Conservation (phyloP, 1,284 basidiomycete genomes). For the Leccinum solheimii region DNA sequence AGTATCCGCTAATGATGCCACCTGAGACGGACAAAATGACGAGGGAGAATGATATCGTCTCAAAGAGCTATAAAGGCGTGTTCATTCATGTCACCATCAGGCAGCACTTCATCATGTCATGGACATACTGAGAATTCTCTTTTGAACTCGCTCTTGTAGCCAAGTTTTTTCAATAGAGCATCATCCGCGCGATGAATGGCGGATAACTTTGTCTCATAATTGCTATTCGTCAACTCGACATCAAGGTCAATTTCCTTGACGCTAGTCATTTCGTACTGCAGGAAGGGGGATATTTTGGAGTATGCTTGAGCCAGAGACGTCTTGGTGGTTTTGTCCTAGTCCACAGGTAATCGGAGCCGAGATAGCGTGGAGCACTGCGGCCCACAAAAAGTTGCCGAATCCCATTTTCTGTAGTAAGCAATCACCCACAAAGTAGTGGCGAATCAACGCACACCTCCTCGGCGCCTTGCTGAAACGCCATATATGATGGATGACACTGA, state of each 20-base stretch:
- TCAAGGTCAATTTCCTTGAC: slow-evolving; percentile 3
- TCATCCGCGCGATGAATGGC: slow-evolving; percentile 44
- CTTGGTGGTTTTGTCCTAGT: neutral
- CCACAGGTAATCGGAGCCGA: neutral
- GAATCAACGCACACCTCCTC: too few species aligned
- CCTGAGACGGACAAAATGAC: slow-evolving; percentile 71
- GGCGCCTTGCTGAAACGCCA: too few species aligned
- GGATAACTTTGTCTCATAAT: slow-evolving; percentile 2
- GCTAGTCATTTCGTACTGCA: slow-evolving; percentile 11
- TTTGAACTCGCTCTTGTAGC: slow-evolving; percentile 72
- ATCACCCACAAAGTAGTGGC: too few species aligned
- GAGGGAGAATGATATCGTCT: slow-evolving; percentile 65
- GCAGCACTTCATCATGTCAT: neutral
- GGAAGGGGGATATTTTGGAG: neutral
- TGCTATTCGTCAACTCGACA: slow-evolving; percentile 3
- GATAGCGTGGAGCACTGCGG: neutral
- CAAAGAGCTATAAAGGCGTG: slow-evolving; percentile 42
- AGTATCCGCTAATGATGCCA: slow-evolving; percentile 61
- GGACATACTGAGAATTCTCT: slow-evolving; percentile 63
- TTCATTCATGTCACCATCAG: neutral
- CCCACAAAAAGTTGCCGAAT: neutral
- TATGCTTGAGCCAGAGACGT: neutral
- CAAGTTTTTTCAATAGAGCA: slow-evolving; percentile 57
- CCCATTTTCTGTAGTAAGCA: neutral
- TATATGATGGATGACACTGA: too few species aligned